Evolutionary conservation across 176 grass and related monocot genomes (phyloP), one percentile per base, ranked within the genome.

Genomic region (Urochloa ruziziensis): DNA sequence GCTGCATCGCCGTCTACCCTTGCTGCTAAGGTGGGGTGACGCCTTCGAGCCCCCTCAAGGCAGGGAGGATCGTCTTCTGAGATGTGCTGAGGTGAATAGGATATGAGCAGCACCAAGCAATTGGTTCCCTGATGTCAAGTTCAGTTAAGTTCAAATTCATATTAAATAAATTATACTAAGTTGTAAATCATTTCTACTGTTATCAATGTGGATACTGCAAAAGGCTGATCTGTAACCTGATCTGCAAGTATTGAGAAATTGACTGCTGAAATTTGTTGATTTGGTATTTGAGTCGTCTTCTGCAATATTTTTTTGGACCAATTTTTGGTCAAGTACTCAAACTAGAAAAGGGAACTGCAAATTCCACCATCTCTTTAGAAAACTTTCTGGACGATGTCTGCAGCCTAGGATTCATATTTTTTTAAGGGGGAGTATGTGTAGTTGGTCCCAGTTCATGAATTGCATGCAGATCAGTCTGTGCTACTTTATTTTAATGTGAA

Each of bases 1-100:
- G 90, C 59, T 79, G 79, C 64, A 48, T 85, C 34, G 58, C 70
- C 51, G 36, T 79, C 75, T 89, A 90, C 73, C 88, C 82, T 3
- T 67, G 44, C 47, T 86, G 66, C 81, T 94, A 70, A 84, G 67
- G n/a, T 27, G 54, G 48, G 17, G 49, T 27, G 1, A 32, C 42
- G 24, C 72, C 23, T 1, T 24, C 34, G 7, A 34, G 8, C 11
- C 48, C 75, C 6, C 47, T 84, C 60, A 32, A 32, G 33, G 60
- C 35, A 32, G 40, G 14, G 73, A 10, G 74, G 37, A 24, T 12
- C 67, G 43, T 70, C 75, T 40, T 15, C 67, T 34, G 27, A 46
- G 78, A 18, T 68, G 32, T 27, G 62, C 23, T 28, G 21, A 53
- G 47, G 24, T 78, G 57, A 29, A 78, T 56, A 51, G 19, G 19